Evolutionary conservation across 2,329 filamentous ascomycete species (phyloP).

Genomic region (Ustilaginoidea virens): DNA sequence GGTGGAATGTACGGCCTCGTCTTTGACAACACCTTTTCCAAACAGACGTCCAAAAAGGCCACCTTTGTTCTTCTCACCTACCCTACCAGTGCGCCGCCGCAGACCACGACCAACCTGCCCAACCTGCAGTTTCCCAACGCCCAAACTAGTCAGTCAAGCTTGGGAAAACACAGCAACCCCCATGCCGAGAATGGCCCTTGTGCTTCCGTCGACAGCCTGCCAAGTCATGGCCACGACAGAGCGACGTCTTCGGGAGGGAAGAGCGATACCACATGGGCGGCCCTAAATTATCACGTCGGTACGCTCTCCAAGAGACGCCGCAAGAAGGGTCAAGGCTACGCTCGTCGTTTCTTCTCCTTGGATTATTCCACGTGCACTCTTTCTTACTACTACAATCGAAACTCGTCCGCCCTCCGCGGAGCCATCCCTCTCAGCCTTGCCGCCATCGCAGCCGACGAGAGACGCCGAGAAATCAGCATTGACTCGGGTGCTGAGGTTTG

Average conservation of each 20-base stretch:
- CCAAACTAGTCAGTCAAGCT: constrained; percentile 31
- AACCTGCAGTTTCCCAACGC: constrained; percentile 31
- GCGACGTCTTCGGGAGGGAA: constrained; percentile 34
- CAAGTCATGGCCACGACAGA: constrained; percentile 28
- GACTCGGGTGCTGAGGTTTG: constrained; percentile 95
- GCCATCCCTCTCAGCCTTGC: constrained; percentile 86
- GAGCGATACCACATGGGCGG: constrained; percentile 28
- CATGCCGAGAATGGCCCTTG: constrained; percentile 28
- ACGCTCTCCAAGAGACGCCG: constrained; percentile 76
- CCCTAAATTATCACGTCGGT: constrained; percentile 59
- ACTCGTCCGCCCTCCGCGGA: constrained; percentile 80
- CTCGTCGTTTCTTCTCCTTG: constrained; percentile 85
- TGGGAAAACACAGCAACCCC: constrained; percentile 32
- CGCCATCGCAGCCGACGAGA: constrained; percentile 78
- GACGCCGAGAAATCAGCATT: constrained; percentile 81
- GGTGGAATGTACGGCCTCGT: constrained; percentile 92
- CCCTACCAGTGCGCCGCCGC: constrained; percentile 65
- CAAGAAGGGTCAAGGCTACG: constrained; percentile 88
- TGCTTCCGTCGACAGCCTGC: constrained; percentile 45
- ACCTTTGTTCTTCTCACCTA: constrained; percentile 93
- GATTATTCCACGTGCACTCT: constrained; percentile 89
- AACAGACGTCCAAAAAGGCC: constrained; percentile 83
- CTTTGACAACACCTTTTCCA: constrained; percentile 98
- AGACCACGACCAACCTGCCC: constrained; percentile 55
- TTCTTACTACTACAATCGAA: constrained; percentile 91